Conservation (phyloP, 208 protist genomes). For the Porcisia deanei region DNA sequence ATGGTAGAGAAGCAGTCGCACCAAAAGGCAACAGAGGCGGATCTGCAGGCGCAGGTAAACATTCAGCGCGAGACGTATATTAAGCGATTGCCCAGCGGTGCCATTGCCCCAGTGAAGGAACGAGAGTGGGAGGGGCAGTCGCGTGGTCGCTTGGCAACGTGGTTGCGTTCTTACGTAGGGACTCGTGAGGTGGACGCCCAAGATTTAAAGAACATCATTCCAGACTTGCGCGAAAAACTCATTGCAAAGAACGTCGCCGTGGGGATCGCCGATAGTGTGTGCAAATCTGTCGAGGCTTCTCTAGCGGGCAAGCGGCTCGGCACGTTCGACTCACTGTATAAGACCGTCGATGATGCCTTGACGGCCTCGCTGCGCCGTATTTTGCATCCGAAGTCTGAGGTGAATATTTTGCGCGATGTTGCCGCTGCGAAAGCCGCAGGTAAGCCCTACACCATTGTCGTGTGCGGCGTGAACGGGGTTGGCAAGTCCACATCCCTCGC, state of each 20-base stretch:
- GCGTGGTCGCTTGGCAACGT: conserved; percentile 71
- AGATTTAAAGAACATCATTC: conserved; percentile 93
- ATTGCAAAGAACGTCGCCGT: conserved; percentile 98
- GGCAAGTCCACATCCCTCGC: conserved; percentile 99
- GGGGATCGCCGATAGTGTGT: conserved; percentile 96
- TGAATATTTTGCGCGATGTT: conserved; percentile 97
- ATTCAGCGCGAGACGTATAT: conserved; percentile 74
- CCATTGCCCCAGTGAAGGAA: conserved; percentile 70
- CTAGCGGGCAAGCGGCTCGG: conserved; percentile 93
- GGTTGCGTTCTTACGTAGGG: conserved; percentile 77
- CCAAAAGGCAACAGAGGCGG: conserved; percentile 53
- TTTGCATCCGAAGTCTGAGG: conserved; percentile 94
- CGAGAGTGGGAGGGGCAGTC: conserved; percentile 79
- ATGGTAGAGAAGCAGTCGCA: conserved; percentile 38
- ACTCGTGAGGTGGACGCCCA: conserved; percentile 76
- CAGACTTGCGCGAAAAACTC: conserved; percentile 92
- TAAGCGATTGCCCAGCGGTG: conserved; percentile 67
- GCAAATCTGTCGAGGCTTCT: conserved; percentile 90
- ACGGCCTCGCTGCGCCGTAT: conserved; percentile 93
- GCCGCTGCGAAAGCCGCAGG: conserved; percentile 55
- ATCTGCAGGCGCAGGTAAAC: conserved; percentile 71
- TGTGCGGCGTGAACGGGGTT: conserved; percentile 99
- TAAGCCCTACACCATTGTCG: conserved; percentile 96
- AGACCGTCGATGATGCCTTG: conserved; percentile 85
- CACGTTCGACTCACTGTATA: conserved; percentile 90